phyloP scores from a whole-genome alignment of 768 basidiomycete species.

The Lentinula raphanica region DNA sequence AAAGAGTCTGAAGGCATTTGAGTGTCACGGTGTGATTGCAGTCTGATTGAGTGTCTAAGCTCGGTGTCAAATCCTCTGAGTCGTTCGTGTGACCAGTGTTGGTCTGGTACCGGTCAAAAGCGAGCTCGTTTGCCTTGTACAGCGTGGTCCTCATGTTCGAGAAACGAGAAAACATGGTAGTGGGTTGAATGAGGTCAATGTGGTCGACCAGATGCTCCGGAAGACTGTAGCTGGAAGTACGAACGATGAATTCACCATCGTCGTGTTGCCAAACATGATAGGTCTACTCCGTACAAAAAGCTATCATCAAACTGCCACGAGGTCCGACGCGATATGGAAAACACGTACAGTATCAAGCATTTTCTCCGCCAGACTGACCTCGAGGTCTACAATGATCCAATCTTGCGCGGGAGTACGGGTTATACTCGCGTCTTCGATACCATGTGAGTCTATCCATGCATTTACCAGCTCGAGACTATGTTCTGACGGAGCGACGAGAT shows the following conservation, averaged over 20 bases:
- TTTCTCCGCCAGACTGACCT: slow-evolving; percentile 55
- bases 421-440: slow-evolving; percentile 24
- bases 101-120: background rate
- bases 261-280: slow-evolving; percentile 59
- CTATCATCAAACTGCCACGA: background rate
- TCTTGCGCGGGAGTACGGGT: slow-evolving; percentile 59
- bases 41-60: slow-evolving; percentile 26
- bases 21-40: slow-evolving; percentile 50
- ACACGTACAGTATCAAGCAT: slow-evolving; percentile 61
- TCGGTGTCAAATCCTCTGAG: background rate
- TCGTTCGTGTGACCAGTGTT: background rate
- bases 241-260: slow-evolving; percentile 48
- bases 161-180: slow-evolving; percentile 57
- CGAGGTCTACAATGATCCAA: slow-evolving; percentile 58
- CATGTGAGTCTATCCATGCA: slow-evolving; percentile 40
- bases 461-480: slow-evolving; percentile 33
- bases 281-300: slow-evolving; percentile 30
- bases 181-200: slow-evolving; percentile 67
- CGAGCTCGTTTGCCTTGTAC: slow-evolving; percentile 19
- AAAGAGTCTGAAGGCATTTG: slow-evolving; percentile 47
- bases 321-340: background rate
- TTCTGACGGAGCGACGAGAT: slow-evolving; percentile 34
- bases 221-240: slow-evolving; percentile 65
- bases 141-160: slow-evolving; percentile 39
- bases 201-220: slow-evolving; percentile 54